Base-by-base conservation (phyloP, 1,284 basidiomycete species). In the Athelia sp. region DNA sequence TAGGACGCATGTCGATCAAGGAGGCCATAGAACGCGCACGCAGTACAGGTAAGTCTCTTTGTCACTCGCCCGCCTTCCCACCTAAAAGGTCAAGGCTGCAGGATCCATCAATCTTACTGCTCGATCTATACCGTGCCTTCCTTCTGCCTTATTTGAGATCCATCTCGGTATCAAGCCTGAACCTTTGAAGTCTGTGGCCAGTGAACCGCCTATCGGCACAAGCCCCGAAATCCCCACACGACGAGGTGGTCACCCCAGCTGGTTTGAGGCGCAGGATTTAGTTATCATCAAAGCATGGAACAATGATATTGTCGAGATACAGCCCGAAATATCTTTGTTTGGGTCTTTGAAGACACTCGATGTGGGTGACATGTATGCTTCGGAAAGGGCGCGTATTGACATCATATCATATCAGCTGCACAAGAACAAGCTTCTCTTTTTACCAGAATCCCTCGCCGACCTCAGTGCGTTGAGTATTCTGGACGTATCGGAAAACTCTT, bases 181-280 rank as follows among this genome's bases (percentile, higher is more conserved):
- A 44, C 73, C 73, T 17, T 67, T 90, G 23, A 76, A 78, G 60
- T 79, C 76, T 6, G 81, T 85, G 8, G 72, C 76, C 10, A 72
- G 79, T 43, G 85, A 88, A 57, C 82, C 81, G 2, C 69, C 73
- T 2, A 67, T 84, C 36, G 78, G 78, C 2, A 65, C 73, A 0
- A 60, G 66, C 38, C 59, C 63, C 9, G 72, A 73, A 48, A 47
- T 66, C 52, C 60, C 58, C 38, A 51, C 53, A 49, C 50, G 54
- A 47, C 69, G 66, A 55, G 66, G 64, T 40, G 71, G 72, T 49
- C 66, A 68, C 35, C 76, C 79, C 15, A 72, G 84, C 1, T 90
- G 88, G 87, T 90, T 81, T 56, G 87, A 90, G 59, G 83, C 83
- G 3, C 82, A 87, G 58, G 88, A 91, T 64, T 66, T 91, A 18